Evolutionary conservation across 2,329 filamentous ascomycete genomes (phyloP).

Genomic region (Clonostachys byssicola): DNA sequence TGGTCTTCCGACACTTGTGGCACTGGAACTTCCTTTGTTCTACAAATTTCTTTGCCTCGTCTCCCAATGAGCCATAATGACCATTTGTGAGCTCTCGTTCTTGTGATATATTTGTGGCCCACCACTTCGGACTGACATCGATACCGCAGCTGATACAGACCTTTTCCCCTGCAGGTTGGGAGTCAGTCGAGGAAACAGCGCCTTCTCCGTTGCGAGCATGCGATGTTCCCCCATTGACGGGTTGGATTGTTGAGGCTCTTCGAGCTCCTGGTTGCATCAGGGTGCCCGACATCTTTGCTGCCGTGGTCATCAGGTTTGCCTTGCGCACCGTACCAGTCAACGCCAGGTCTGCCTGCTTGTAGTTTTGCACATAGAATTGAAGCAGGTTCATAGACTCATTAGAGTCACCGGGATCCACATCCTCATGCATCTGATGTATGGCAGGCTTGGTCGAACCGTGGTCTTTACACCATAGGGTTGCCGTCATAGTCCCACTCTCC

Average conservation of each 20-base stretch:
- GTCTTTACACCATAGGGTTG: slow-evolving; percentile 87
- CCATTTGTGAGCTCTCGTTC: slow-evolving; percentile 49
- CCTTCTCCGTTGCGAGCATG: slow-evolving; percentile 16
- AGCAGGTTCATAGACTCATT: slow-evolving; percentile 67
- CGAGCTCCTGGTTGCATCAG: slow-evolving; percentile 32
- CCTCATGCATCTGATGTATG: slow-evolving; percentile 76
- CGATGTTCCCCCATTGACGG: slow-evolving; percentile 9
- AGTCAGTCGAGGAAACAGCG: slow-evolving; percentile 2
- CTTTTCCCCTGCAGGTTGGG: slow-evolving; percentile 36
- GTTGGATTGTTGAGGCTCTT: slow-evolving; percentile 50
- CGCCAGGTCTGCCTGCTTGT: slow-evolving; percentile 90
- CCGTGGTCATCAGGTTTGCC: slow-evolving; percentile 70
- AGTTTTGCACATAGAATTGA: slow-evolving; percentile 82
- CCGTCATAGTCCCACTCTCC: slow-evolving; percentile 79
- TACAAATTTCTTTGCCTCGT: slow-evolving; percentile 55
- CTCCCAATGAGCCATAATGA: slow-evolving; percentile 42
- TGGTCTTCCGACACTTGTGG: slow-evolving; percentile 57
- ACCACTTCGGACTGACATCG: slow-evolving; percentile 74
- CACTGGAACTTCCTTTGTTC: slow-evolving; percentile 65
- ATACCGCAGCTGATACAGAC: slow-evolving; percentile 62
- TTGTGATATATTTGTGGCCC: slow-evolving; percentile 50
- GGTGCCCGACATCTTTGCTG: slow-evolving; percentile 47
- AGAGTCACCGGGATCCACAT: slow-evolving; percentile 62
- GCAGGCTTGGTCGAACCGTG: slow-evolving; percentile 70
- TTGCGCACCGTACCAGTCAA: slow-evolving; percentile 91